Percentiles rank a stretch among this genome's conserved stretches.
phyloP scores from a whole-genome alignment of 768 basidiomycete species.

The Infundibulicybe gibba region DNA sequence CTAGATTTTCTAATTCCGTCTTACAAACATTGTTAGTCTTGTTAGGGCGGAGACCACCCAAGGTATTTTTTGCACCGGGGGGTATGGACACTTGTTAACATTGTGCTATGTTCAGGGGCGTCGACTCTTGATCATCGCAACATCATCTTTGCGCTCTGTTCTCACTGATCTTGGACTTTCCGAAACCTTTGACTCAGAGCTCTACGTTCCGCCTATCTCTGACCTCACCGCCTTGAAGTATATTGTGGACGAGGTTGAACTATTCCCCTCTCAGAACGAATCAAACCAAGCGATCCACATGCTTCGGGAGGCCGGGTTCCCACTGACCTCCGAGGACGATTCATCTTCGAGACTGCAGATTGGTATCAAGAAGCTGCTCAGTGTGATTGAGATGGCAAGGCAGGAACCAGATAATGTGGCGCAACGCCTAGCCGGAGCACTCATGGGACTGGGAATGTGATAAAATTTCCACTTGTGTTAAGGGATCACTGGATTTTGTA shows the following conservation, averaged over 20 bases:
- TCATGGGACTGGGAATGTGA: slow-evolving; percentile 52
- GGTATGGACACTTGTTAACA: not conserved
- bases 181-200: slow-evolving; percentile 87
- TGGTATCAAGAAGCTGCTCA: slow-evolving; percentile 92
- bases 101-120: slow-evolving; percentile 56
- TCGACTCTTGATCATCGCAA: slow-evolving; percentile 87
- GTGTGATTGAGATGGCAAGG: slow-evolving; percentile 92
- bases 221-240: slow-evolving; percentile 66
- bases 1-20: slow-evolving; percentile 93
- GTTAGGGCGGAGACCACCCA: slow-evolving; percentile 86
- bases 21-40: slow-evolving; percentile 89
- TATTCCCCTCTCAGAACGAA: slow-evolving; percentile 62
- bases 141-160: slow-evolving; percentile 84
- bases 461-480: not conserved
- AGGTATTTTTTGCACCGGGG: slow-evolving; percentile 45
- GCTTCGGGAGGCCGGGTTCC: slow-evolving; percentile 72
- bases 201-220: slow-evolving; percentile 80
- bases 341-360: slow-evolving; percentile 58
- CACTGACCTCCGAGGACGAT: slow-evolving; percentile 31
- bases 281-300: slow-evolving; percentile 56
- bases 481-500: not conserved
- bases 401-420: slow-evolving; percentile 88
- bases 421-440: slow-evolving; percentile 59
- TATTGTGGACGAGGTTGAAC: slow-evolving; percentile 74
- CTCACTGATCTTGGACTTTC: slow-evolving; percentile 84